phyloP scores from a whole-genome alignment of 805 yeast species.

The Candida easanensis region DNA sequence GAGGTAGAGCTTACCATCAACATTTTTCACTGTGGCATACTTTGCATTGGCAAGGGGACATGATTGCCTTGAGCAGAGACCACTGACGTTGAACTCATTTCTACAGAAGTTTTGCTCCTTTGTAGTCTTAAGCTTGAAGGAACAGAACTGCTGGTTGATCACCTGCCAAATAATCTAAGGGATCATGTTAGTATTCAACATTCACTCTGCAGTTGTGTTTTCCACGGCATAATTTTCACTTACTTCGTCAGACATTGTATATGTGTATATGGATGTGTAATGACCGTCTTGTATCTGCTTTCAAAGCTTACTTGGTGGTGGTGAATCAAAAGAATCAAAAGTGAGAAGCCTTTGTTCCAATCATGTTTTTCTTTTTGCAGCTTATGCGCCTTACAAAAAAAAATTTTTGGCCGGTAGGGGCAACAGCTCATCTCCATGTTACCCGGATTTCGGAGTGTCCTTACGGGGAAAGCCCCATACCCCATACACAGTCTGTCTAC shows the following conservation, averaged over 20 bases:
- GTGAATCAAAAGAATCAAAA: too few species aligned
- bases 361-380: slow-evolving; percentile 10
- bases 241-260: slow-evolving; percentile 28
- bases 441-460: slow-evolving; percentile 7
- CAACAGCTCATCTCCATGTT: slow-evolving; percentile 18
- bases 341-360: slow-evolving; percentile 4
- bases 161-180: slow-evolving; percentile 90
- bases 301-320: background rate
- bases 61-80: slow-evolving; percentile 87
- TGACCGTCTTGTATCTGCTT: background rate
- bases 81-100: slow-evolving; percentile 94
- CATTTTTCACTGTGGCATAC: slow-evolving; percentile 81
- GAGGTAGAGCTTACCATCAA: slow-evolving; percentile 74
- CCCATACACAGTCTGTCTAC: too few species aligned
- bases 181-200: slow-evolving; percentile 10
- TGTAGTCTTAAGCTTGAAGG: slow-evolving; percentile 86
- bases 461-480: background rate
- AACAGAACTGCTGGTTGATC: slow-evolving; percentile 91
- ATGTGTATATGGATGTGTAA: slow-evolving; percentile 1
- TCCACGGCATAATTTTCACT: slow-evolving; percentile 6
- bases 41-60: slow-evolving; percentile 95
- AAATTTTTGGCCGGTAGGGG: slow-evolving; percentile 17
- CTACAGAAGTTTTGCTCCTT: slow-evolving; percentile 91
- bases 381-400: slow-evolving; percentile 8
- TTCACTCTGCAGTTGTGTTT: background rate